A percentile compares a stretch with the other conserved stretches of the same genome.
Conservation (phyloP, 164 flowering plant genomes). For the Liriodendron chinense region DNA sequence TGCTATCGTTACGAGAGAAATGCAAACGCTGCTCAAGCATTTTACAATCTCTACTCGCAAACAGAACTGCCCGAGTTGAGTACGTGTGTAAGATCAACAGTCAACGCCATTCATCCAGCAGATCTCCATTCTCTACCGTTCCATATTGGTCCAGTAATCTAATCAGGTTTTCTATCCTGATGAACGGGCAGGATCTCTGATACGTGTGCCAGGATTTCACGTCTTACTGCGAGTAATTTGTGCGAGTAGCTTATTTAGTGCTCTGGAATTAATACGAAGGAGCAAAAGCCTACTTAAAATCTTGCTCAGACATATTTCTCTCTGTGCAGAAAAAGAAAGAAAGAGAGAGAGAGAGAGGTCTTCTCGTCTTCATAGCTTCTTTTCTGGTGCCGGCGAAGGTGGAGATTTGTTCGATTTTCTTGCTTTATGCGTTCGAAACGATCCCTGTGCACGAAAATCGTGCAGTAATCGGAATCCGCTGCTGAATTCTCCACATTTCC, state of each 20-base stretch:
- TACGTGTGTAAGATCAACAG: no score
- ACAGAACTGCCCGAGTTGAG: no score
- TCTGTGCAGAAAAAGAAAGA: background rate
- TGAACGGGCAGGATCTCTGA: background rate
- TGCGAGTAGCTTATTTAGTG: background rate
- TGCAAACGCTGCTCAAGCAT: no score
- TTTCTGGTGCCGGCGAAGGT: slow-evolving; percentile 7
- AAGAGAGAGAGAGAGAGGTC: background rate
- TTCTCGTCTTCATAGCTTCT: background rate
- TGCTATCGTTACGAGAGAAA: no score
- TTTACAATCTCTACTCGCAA: no score
- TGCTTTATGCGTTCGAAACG: slow-evolving; percentile 7
- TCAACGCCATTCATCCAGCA: no score
- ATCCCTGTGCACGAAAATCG: background rate
- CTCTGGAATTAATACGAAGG: no score
- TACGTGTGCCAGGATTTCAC: background rate
- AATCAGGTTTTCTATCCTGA: background rate
- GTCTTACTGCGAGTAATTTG: background rate
- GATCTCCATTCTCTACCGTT: no score
- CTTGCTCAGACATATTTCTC: background rate
- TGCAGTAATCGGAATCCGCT: slow-evolving; percentile 12
- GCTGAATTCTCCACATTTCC: background rate
- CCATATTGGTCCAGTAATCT: no score
- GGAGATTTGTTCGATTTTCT: slow-evolving; percentile 15
- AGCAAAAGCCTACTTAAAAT: background rate